These are phyloP conservation scores for Fusarium proliferatum DNA, from an alignment of 2,329 filamentous ascomycete species.

Conservation along the genomic window DNA sequence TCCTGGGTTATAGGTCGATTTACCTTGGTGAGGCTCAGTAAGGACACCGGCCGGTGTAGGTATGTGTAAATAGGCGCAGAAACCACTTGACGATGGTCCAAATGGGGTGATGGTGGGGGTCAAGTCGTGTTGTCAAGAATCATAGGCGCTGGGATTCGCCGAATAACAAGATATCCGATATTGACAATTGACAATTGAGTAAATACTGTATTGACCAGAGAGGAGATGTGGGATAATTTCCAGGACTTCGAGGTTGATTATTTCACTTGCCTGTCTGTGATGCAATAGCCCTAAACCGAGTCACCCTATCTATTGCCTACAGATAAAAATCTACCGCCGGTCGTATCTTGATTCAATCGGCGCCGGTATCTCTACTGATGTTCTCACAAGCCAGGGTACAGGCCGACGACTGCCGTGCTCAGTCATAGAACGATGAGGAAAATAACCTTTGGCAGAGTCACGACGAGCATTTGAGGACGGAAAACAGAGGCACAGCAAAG, in stretches of 20 bases:
- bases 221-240: conserved; percentile 7
- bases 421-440: conserved; percentile 12
- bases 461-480: conserved; percentile 7
- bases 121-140: conserved; percentile 43
- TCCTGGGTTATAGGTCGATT: conserved; percentile 14
- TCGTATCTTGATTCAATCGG: no score
- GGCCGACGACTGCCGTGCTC: conserved; percentile 34
- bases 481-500: conserved; percentile 32
- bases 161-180: conserved; percentile 13
- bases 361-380: neutral
- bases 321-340: conserved; percentile 1
- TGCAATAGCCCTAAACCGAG: conserved; percentile 29
- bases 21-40: conserved; percentile 27
- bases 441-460: conserved; percentile 7
- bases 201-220: conserved; percentile 8
- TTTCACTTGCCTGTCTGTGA: conserved; percentile 2
- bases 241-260: neutral
- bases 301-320: conserved; percentile 1
- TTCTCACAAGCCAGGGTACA: conserved; percentile 1
- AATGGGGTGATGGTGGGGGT: conserved; percentile 46
- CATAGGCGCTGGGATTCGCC: neutral
- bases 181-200: conserved; percentile 29
- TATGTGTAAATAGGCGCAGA: conserved; percentile 27
- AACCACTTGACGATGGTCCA: conserved; percentile 29
- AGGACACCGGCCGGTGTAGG: conserved; percentile 10